Evolutionary conservation across 345 rosid species (phyloP).

Genomic region (Capsella bursapastoris): DNA sequence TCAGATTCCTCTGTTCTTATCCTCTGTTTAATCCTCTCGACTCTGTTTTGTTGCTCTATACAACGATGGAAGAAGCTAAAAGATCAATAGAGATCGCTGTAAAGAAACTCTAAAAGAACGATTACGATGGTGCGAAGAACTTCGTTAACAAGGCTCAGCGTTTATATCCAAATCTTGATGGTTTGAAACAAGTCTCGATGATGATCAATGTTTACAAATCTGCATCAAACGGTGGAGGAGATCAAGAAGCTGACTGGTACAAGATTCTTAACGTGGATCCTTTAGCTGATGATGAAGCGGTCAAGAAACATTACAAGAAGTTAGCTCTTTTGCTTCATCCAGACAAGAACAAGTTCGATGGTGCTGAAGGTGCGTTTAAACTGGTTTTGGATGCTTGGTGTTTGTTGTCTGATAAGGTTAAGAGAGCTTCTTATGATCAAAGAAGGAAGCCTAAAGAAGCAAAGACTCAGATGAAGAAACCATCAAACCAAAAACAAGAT

Average conservation of each 20-base stretch:
- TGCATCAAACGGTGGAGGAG: constrained; percentile 54
- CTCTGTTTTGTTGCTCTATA: no score
- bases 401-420: constrained; percentile 63
- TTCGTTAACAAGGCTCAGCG: constrained; percentile 68
- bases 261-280: constrained; percentile 56
- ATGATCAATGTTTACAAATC: constrained; percentile 56
- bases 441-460: neutral
- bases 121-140: constrained; percentile 62
- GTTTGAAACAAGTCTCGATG: constrained; percentile 57
- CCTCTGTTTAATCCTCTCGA: no score
- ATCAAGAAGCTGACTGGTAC: constrained; percentile 30
- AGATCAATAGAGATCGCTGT: constrained; percentile 73
- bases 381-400: constrained; percentile 71
- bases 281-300: constrained; percentile 60
- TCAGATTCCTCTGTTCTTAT: no score
- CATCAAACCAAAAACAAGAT: no score
- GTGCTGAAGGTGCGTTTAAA: constrained; percentile 46
- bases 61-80: constrained; percentile 58
- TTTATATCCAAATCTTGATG: constrained; percentile 67
- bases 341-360: neutral
- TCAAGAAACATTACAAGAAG: constrained; percentile 62
- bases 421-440: constrained; percentile 62
- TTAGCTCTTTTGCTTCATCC: neutral
- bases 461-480: no score
- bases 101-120: constrained; percentile 58